Percentiles rank a stretch among this genome's conserved stretches.
Evolutionary conservation across 257 asterid genomes (phyloP).

Genomic region (Sherardia arvensis): DNA sequence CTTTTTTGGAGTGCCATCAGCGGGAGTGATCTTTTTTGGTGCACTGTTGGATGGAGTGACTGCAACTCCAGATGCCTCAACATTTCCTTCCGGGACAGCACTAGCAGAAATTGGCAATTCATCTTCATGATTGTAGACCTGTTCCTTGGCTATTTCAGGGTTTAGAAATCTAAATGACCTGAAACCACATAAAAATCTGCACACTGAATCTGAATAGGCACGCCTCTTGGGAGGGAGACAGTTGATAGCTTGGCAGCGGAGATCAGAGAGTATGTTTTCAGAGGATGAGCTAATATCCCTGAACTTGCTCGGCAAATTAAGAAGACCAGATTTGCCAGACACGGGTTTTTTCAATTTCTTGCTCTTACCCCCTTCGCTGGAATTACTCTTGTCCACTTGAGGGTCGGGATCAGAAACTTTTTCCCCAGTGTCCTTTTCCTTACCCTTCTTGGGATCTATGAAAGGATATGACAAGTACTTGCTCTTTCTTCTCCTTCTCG

Average conservation of each 20-base stretch:
- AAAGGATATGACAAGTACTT: slow-evolving; percentile 74
- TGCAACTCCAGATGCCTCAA: background rate
- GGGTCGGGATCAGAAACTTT: slow-evolving; percentile 8
- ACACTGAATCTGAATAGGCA: slow-evolving; percentile 35
- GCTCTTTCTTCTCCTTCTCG: slow-evolving; percentile 74
- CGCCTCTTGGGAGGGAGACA: slow-evolving; percentile 24
- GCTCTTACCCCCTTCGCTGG: slow-evolving; percentile 12
- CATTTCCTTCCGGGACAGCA: slow-evolving; percentile 10
- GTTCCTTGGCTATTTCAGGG: slow-evolving; percentile 21
- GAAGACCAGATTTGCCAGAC: slow-evolving; percentile 21
- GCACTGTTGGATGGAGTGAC: slow-evolving; percentile 7
- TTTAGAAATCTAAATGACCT: slow-evolving; percentile 41
- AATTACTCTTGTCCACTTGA: slow-evolving; percentile 8
- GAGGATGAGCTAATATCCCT: slow-evolving; percentile 33
- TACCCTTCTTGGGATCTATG: slow-evolving; percentile 27
- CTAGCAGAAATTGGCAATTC: background rate
- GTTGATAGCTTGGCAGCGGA: slow-evolving; percentile 35
- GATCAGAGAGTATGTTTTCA: slow-evolving; percentile 45
- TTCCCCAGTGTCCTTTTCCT: slow-evolving; percentile 17
- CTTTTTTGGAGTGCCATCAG: slow-evolving; percentile 17
- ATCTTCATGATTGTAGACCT: slow-evolving; percentile 1
- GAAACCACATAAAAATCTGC: slow-evolving; percentile 38
- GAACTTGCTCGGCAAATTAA: slow-evolving; percentile 15
- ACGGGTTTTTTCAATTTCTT: slow-evolving; percentile 18
- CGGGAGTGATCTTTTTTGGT: slow-evolving; percentile 12